phyloP scores from a whole-genome alignment of 2,329 filamentous ascomycete species.

The Myriosclerotinia scirpicola region DNA sequence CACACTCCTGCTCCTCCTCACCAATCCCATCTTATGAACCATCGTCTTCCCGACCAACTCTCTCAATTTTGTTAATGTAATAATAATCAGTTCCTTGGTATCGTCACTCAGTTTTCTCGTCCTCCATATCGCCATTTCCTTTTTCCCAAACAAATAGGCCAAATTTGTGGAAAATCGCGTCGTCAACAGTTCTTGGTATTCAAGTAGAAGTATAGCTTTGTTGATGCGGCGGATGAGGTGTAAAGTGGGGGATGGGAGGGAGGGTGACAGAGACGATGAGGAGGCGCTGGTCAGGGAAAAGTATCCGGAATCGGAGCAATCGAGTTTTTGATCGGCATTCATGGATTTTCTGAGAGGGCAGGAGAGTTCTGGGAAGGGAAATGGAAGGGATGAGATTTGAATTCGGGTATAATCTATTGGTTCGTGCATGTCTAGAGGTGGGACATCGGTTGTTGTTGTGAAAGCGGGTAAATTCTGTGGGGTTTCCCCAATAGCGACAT shows the following conservation, averaged over 20 bases:
- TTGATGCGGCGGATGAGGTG: conserved; percentile 18
- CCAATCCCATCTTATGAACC: conserved; percentile 19
- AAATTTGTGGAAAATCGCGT: conserved; percentile 20
- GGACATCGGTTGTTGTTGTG: conserved; percentile 15
- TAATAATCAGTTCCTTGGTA: conserved; percentile 20
- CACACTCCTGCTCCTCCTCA: conserved; percentile 20
- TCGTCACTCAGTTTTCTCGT: conserved; percentile 20
- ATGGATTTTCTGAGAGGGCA: conserved; percentile 2
- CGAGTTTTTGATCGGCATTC: conserved; percentile 11
- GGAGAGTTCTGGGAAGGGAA: conserved; percentile 14
- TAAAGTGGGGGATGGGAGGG: conserved; percentile 1
- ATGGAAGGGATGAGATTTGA: conserved; percentile 3
- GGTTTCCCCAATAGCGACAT: conserved; percentile 12
- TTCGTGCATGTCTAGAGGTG: conserved; percentile 5
- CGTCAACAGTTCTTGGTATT: conserved; percentile 21
- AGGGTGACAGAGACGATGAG: conserved; percentile 8
- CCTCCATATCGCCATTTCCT: conserved; percentile 21
- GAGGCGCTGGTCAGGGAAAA: conserved; percentile 1
- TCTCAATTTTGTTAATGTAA: conserved; percentile 21
- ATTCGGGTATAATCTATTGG: conserved; percentile 23
- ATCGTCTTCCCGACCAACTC: conserved; percentile 22
- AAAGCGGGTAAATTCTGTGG: background rate
- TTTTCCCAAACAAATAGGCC: conserved; percentile 20
- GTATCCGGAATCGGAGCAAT: conserved; percentile 20
- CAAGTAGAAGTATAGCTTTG: conserved; percentile 6